Evolutionary conservation across 345 rosid species (phyloP), one percentile per base, ranked within the genome.

Genomic region (Salix arbutifolia): DNA sequence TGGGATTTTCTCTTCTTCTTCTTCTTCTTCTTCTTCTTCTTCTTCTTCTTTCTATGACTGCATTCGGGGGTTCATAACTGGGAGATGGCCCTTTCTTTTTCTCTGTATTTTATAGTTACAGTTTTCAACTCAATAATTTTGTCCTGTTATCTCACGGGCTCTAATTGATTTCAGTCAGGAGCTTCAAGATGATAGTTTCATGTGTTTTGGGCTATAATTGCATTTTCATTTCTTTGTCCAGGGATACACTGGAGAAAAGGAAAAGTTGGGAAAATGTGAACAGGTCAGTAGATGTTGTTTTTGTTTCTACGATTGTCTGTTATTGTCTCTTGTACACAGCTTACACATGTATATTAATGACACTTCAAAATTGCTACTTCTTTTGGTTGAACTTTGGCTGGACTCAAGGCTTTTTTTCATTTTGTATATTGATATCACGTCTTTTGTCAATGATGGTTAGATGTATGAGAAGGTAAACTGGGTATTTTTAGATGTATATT

Each of bases 231-330:
- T 70, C 37, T 82, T 68, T 83, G 73, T 83, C 70, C 80, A 92
- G 98, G 92, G 94, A 56, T 91, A 92, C 82, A 90, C 70, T 56
- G 97, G 97, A 80, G 98, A 94, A 64, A 89, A 83, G 81, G 92
- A 90, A 18, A 92, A 90, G 84, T 85, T 94, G 68, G 97, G 98
- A 80, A 94, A 87, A 87, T 94, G 98, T 73, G 98, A 94, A 83
- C 90, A 84, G 92, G 98, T 94, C 67, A 68, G 77, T 82, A 46
- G 67, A 74, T 48, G 50, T 65, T 6, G 9, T 18, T 19, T 52
- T 52, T 52, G 46, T 6, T n/a, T 52, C 6, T 19, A 52, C 58
- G 6, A 71, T 50, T 72, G 38, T 19, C 6, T 17, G 37, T 67
- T 67, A 31, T 67, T 67, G 8, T 31, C 11, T 18, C 13, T 37